Evolutionary conservation across 371 early-diverging fungal species (phyloP).

Genomic region (Conidiobolus incongruus): DNA sequence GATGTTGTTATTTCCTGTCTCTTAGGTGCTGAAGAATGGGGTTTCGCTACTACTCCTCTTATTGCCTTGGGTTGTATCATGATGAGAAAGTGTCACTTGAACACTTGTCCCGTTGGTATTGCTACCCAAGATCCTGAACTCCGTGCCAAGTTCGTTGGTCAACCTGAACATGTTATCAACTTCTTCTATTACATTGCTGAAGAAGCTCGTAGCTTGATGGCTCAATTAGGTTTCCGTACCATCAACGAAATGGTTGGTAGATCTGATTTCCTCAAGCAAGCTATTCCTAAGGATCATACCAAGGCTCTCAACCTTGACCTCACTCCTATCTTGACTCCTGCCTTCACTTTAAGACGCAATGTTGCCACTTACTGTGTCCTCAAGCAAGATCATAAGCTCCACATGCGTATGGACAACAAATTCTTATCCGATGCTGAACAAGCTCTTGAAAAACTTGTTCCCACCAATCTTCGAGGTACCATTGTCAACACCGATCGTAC

Average conservation of each 20-base stretch:
- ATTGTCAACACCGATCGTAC: conserved; percentile 91
- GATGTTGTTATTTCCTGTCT: conserved; percentile 89
- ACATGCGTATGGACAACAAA: conserved; percentile 58
- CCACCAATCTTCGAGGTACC: conserved; percentile 29
- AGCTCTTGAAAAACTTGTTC: conserved; percentile 32
- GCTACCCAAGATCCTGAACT: conserved; percentile 91
- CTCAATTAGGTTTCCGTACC: conserved; percentile 73
- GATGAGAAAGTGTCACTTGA: conserved; percentile 83
- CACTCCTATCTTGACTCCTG: conserved; percentile 69
- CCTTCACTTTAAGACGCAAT: conserved; percentile 60
- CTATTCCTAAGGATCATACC: conserved; percentile 38
- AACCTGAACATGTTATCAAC: conserved; percentile 89
- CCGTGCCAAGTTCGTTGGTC: conserved; percentile 79
- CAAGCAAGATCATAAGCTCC: conserved; percentile 71
- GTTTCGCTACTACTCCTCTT: conserved; percentile 90
- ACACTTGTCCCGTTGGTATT: conserved; percentile 92
- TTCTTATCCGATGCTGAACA: conserved; percentile 58
- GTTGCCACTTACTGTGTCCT: conserved; percentile 55
- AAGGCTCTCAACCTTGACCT: conserved; percentile 76
- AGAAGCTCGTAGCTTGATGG: conserved; percentile 79
- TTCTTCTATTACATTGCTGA: conserved; percentile 94
- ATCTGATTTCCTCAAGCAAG: conserved; percentile 55
- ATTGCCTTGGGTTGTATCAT: conserved; percentile 93
- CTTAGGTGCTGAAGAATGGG: conserved; percentile 95
- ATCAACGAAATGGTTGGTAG: conserved; percentile 90